Evolutionary conservation across 495 filamentous ascomycete species (phyloP).

Genomic region (Penicillium steckii): DNA sequence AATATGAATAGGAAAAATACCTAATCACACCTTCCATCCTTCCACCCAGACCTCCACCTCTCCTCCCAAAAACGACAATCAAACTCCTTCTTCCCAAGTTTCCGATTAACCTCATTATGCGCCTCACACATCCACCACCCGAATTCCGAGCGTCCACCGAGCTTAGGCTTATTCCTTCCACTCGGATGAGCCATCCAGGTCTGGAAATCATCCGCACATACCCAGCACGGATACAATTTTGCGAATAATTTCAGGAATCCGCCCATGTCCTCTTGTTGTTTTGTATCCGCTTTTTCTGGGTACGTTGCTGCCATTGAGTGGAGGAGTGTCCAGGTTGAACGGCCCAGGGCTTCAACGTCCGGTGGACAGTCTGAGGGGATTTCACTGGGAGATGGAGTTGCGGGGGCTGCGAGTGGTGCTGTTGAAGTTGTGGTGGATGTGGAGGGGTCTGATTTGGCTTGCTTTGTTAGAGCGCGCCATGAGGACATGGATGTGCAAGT

Average conservation of each 20-base stretch:
- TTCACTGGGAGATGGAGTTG: constrained; percentile 17
- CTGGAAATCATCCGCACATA: constrained; percentile 90
- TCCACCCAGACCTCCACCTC: constrained; percentile 91
- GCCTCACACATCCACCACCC: constrained; percentile 95
- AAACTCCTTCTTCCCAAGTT: constrained; percentile 87
- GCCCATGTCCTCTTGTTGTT: constrained; percentile 69
- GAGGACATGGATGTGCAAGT: constrained; percentile 75
- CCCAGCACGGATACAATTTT: constrained; percentile 90
- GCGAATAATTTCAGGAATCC: constrained; percentile 80
- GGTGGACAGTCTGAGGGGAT: constrained; percentile 48
- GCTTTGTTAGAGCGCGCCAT: constrained; percentile 68
- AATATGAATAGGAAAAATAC: too few relatives aligned
- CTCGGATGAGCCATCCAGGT: constrained; percentile 69
- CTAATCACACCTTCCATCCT: constrained; percentile 69
- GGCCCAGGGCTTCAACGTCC: constrained; percentile 76
- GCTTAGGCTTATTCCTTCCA: constrained; percentile 59
- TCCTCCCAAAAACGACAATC: constrained; percentile 92
- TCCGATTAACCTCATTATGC: constrained; percentile 95
- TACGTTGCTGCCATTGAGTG: constrained; percentile 89
- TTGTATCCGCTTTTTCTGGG: constrained; percentile 60
- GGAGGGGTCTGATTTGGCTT: constrained; percentile 32
- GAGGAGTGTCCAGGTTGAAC: constrained; percentile 86
- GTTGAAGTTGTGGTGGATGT: constrained; percentile 26
- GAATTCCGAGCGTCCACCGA: constrained; percentile 70
- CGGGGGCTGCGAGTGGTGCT: constrained; percentile 6